Evolutionary conservation across 768 basidiomycete genomes (phyloP).

Genomic region (Pleurotus giganteus): DNA sequence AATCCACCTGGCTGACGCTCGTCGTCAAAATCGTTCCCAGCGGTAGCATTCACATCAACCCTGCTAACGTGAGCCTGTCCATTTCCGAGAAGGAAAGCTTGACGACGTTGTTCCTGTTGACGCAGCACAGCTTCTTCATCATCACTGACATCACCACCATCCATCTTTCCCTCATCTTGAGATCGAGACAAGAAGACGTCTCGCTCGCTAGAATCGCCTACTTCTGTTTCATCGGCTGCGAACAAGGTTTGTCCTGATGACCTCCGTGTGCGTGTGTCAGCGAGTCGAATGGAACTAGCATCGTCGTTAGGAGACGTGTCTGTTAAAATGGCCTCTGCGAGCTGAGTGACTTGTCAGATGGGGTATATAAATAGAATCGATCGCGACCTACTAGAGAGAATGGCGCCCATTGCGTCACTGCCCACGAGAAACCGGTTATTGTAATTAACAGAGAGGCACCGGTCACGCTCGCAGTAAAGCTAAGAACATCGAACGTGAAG

Average conservation of each 20-base stretch:
- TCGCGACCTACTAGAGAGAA: constrained; percentile 70
- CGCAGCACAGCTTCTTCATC: constrained; percentile 6
- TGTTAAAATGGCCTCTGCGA: constrained; percentile 83
- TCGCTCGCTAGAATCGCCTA: constrained; percentile 26
- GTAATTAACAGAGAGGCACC: constrained; percentile 77
- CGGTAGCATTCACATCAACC: constrained; percentile 31
- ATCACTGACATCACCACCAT: constrained; percentile 10
- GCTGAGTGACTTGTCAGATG: constrained; percentile 33
- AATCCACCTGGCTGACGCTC: constrained; percentile 33
- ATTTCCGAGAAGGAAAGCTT: constrained; percentile 34
- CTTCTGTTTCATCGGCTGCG: constrained; percentile 11
- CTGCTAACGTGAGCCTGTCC: constrained; percentile 48
- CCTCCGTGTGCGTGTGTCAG: constrained; percentile 39
- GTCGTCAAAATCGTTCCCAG: constrained; percentile 29
- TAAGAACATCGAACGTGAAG: constrained; percentile 27
- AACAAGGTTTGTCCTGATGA: not conserved
- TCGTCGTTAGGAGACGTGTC: constrained; percentile 40
- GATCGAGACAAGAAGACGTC: constrained; percentile 22
- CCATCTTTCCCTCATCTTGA: constrained; percentile 25
- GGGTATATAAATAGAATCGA: not conserved
- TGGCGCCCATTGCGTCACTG: constrained; percentile 89
- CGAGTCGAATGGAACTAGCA: constrained; percentile 37
- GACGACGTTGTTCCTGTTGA: not conserved
- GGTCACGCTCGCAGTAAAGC: constrained; percentile 66
- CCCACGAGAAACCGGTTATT: constrained; percentile 89